These are phyloP conservation scores for Cucurbita moschata DNA, from an alignment of 306 rosid genomes.

Conservation along the genomic window DNA sequence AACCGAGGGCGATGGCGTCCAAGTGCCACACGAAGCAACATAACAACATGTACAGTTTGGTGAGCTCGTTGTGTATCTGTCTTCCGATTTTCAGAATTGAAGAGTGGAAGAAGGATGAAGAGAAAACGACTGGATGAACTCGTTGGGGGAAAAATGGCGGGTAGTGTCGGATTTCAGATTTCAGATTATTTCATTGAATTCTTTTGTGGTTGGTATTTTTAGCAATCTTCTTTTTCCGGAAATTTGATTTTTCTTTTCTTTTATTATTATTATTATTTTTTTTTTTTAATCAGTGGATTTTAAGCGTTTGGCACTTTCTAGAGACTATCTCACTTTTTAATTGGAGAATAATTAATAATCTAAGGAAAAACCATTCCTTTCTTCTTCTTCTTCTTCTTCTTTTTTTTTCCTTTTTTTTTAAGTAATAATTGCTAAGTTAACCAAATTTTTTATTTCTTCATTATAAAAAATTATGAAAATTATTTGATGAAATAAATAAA, in stretches of 20 bases:
- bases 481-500: too few relatives aligned
- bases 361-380: too few relatives aligned
- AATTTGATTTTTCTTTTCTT: not conserved
- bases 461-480: too few relatives aligned
- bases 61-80: not conserved
- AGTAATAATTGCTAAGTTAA: too few relatives aligned
- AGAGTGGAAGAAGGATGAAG: conserved; percentile 10
- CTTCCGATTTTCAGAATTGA: not conserved
- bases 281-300: not conserved
- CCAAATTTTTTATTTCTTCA: too few relatives aligned
- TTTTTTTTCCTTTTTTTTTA: not conserved
- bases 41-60: conserved; percentile 32
- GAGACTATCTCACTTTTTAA: not conserved
- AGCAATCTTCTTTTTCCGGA: too few relatives aligned
- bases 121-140: conserved; percentile 23
- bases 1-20: conserved; percentile 35
- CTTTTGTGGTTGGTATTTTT: not conserved
- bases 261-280: too few relatives aligned
- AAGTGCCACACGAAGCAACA: conserved; percentile 42
- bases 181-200: not conserved
- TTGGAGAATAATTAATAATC: not conserved
- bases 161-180: not conserved
- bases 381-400: not conserved
- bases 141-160: conserved; percentile 12
- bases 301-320: not conserved